These are phyloP conservation scores for Colletotrichum musae DNA, from an alignment of 2,329 filamentous ascomycete species.

Conservation along the genomic window DNA sequence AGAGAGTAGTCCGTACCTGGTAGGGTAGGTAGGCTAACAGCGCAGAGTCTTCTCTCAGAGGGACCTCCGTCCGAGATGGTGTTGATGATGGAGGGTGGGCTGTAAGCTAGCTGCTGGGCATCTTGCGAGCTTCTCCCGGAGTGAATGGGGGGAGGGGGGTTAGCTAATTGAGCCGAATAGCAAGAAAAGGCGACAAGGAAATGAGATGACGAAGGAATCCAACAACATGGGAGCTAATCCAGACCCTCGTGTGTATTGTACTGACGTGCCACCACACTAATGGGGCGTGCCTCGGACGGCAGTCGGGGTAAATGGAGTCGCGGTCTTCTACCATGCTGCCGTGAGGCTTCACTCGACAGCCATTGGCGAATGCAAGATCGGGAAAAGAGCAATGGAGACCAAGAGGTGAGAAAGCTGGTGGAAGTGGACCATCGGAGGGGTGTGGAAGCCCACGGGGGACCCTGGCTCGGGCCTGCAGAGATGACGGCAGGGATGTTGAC, in stretches of 20 bases:
- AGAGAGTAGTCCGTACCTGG: conserved; percentile 21
- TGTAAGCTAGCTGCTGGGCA: conserved; percentile 12
- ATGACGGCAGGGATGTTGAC: conserved; percentile 33
- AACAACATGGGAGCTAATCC: conserved; percentile 29
- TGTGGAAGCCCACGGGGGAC: conserved; percentile 16
- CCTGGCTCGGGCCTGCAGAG: conserved; percentile 22
- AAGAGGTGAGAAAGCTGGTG: conserved; percentile 27
- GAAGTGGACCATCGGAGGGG: conserved; percentile 15
- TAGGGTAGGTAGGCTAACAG: conserved; percentile 21
- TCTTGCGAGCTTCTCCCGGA: background rate
- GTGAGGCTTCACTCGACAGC: conserved; percentile 12
- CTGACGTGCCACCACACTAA: conserved; percentile 22
- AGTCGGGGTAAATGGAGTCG: conserved; percentile 26
- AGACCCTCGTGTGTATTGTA: conserved; percentile 17
- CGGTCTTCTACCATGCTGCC: conserved; percentile 7
- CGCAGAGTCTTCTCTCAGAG: conserved; percentile 11
- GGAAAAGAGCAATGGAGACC: conserved; percentile 22
- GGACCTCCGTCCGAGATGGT: conserved; percentile 31
- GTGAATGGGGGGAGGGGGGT: conserved; percentile 1
- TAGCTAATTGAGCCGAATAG: conserved; percentile 9
- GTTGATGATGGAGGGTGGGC: conserved; percentile 21
- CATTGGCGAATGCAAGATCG: conserved; percentile 32
- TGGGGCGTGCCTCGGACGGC: conserved; percentile 29
- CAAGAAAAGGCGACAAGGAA: background rate
- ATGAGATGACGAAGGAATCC: conserved; percentile 27